A percentile compares a stretch with the other conserved stretches of the same genome.
phyloP scores from a whole-genome alignment of 495 filamentous ascomycete genomes.

The Terfezia boudieri region DNA sequence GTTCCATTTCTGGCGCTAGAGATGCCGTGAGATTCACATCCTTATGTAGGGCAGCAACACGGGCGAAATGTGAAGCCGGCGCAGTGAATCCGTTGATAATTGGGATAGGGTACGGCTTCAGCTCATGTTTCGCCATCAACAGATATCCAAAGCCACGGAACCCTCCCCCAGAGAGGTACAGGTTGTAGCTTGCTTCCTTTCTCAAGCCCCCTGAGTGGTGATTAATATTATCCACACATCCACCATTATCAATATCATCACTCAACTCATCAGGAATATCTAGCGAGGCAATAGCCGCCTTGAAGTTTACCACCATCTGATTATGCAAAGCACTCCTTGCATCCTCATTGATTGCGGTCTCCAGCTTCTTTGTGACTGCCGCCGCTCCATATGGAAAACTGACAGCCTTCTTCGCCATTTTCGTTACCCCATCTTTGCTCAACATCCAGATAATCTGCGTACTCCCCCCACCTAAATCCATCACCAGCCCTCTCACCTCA shows the following conservation, averaged over 20 bases:
- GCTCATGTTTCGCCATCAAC: conserved; percentile 43
- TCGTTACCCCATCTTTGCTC: conserved; percentile 29
- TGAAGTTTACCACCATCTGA: conserved; percentile 37
- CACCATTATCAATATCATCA: conserved; percentile 21
- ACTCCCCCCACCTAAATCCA: conserved; percentile 80
- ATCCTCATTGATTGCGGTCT: conserved; percentile 22
- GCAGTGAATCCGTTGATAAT: conserved; percentile 64
- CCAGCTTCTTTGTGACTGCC: conserved; percentile 42
- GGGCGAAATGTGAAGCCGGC: conserved; percentile 34
- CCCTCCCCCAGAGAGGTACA: conserved; percentile 77
- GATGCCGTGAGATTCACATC: conserved; percentile 24
- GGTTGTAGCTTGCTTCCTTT: conserved; percentile 30
- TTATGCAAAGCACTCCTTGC: conserved; percentile 26
- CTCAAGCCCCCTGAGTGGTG: no score
- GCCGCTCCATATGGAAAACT: conserved; percentile 75
- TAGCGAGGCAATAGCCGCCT: conserved; percentile 34
- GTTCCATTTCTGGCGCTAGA: conserved; percentile 17
- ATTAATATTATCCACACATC: background rate
- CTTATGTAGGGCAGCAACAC: conserved; percentile 35
- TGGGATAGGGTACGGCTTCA: conserved; percentile 61
- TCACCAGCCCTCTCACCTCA: conserved; percentile 45
- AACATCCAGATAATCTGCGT: conserved; percentile 76
- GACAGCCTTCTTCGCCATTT: conserved; percentile 26
- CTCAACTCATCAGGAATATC: conserved; percentile 32
- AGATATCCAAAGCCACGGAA: conserved; percentile 83